Evolutionary conservation across 345 rosid species (phyloP), one percentile per base, ranked within the genome.

Genomic region (Rhodamnia argentea): DNA sequence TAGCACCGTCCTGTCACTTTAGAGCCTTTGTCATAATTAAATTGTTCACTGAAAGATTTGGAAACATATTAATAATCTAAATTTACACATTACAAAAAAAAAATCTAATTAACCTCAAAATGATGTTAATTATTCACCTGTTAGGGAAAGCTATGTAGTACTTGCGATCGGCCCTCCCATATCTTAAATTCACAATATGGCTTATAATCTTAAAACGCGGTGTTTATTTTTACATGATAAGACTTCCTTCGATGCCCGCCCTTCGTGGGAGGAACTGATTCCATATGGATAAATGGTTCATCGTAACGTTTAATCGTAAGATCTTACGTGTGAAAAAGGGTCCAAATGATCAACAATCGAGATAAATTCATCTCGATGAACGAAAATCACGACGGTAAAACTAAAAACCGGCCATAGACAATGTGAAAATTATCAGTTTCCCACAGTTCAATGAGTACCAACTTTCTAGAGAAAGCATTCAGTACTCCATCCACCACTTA

Each of bases 251-350:
- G 20, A 5, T 62, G 22, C 5, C 12, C 1, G 0, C 42, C 75
- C 32, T 14, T 29, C 2, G 3, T 15, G 0, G 2, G 40, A 62
- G 5, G 15, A 62, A 29, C 42, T 3, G 23, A 9, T 24, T 5
- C 11, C 22, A 37, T 20, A 10, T 2, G 7, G 8, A 70, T 11
- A 2, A 20, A 6, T 2, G 52, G 6, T 70, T 70, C 3, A 9
- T 32, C 7, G 13, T 2, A 18, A 37, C 7, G 0, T 0, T 18
- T 0, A 5, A 70, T 70, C 26, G 0, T 5, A 11, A 10, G 24
- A 18, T 70, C 7, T 70, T 47, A 18, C 7, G 1, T 37, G 78
- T 13, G 10, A 32, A 37, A 32, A 32, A 2, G 24, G 6, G 78
- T 70, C 40, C 2, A 1, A 70, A 32, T 18, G 78, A 37, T 37